Base-by-base conservation (phyloP, 371 early-diverging fungal genomes). In the Blakeslea trispora region DNA sequence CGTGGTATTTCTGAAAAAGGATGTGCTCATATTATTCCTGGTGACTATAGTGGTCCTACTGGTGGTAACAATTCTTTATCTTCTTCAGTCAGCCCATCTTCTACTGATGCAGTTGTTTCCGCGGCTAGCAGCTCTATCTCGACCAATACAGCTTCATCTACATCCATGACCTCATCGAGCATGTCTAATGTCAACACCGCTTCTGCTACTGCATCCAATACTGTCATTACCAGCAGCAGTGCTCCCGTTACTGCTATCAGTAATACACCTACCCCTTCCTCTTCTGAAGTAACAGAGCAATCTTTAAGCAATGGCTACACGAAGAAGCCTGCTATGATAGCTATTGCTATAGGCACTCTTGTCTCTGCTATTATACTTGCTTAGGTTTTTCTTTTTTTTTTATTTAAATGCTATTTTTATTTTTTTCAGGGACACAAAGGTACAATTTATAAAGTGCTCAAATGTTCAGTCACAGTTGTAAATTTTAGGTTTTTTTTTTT, bases 1-100 rank as follows among this genome's bases (percentile, higher is more conserved):
- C 65, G 75, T 39, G 71, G 79, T 57, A 70, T 68, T 43, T 78
- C 81, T 7, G 72, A 79, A 55, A 63, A 71, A 15, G 85, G 85
- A 15, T 85, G 85, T 45, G 66, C 64, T 24, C 53, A 48, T 32
- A 71, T 85, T 50, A 59, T 85, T 31, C 81, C 81, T 45, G 83
- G 82, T 41, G 74, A 81, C 50, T 85, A 82, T 41, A 69, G 70
- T 64, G 79, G 79, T 3, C 79, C 79, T 43, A 42, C 61, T 37
- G 54, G 47, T 18, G 45, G 45, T 23, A 32, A 18, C n/a, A 47
- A 10, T 14, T 13, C 13, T 37, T 13, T 11, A 9, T 13, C 37
- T 10, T 28, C 28, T n/a, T n/a, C n/a, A n/a, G 32, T 32, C 32
- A 10, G 6, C 10, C 32, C 32, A 6, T 6, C 6, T 37, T 2